Base-by-base conservation (phyloP, 2,329 filamentous ascomycete genomes). In the Penicillium nordicum region DNA sequence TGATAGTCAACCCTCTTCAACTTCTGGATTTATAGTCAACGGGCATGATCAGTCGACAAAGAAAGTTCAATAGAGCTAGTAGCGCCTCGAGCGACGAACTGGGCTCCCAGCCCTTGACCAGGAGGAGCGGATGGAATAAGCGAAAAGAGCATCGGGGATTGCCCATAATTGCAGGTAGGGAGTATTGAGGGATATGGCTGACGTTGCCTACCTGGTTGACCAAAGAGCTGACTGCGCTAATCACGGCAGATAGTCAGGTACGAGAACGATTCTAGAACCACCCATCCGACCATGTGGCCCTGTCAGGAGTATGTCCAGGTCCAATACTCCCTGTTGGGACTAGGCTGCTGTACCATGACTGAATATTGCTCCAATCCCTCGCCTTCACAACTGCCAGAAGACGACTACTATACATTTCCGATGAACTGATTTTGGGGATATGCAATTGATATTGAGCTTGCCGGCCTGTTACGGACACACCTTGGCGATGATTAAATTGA, bases 311-410 rank as follows among this genome's bases (percentile, higher is more conserved):
- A 36, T 51, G 38, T 53, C 42, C 38, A 53, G 56, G 53, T 40
- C 59, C 27, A 36, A 48, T 37, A 56, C 58, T 11, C 57, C 58
- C 44, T 50, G 57, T 53, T 10, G 14, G 41, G 57, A 32, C 38
- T 56, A 50, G 55, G 21, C 23, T 47, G 10, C 38, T 57, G 44
- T 47, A 12, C 23, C 29, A 55, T 63, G 34, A 57, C 57, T 63
- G 58, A 61, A 50, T 57, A 61, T 59, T 50, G 27, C 25, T 11
- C 9, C 29, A 6, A 41, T 18, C 11, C 6, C 43, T 27, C 40
- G 23, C 25, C 16, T 47, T 9, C 44, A 32, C 21, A 25, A 23
- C 7, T 30, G 12, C 10, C 1, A n/a, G 12, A 10, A 38, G n/a
- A 49, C 2, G n/a, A 21, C 6, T 6, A 21, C 6, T 6, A 10